Percentiles rank a stretch among this genome's conserved stretches.
Conservation (phyloP, 225 moss, liverwort and hornwort genomes). For the Thuidium tamariscinum region DNA sequence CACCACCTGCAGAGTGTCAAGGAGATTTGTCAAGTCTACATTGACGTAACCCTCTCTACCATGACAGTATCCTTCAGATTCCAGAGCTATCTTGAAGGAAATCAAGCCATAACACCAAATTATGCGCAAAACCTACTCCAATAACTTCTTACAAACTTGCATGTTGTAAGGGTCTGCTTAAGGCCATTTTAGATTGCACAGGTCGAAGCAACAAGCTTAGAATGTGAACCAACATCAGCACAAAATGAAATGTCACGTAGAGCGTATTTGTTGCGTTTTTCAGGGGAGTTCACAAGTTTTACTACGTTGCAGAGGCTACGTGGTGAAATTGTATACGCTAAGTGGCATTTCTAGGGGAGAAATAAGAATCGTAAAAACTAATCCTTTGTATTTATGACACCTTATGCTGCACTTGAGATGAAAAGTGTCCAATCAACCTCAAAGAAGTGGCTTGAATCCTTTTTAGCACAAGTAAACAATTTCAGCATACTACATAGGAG, state of each 20-base stretch:
- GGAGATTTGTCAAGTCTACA: background rate
- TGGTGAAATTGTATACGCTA: background rate
- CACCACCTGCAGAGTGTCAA: constrained; percentile 45
- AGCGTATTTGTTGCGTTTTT: background rate
- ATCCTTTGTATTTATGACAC: background rate
- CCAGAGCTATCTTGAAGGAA: background rate
- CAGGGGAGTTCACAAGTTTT: background rate
- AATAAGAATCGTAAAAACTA: background rate
- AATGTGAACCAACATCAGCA: background rate
- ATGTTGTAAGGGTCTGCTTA: background rate
- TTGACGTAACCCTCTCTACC: background rate
- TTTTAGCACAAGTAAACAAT: background rate
- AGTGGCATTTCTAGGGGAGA: background rate
- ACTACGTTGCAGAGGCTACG: background rate
- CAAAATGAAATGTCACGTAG: background rate
- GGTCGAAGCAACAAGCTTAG: background rate
- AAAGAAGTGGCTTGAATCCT: background rate
- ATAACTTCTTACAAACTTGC: background rate
- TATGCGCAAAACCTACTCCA: background rate
- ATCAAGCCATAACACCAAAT: background rate
- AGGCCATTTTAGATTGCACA: background rate
- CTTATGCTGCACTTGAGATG: background rate
- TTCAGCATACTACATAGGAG: background rate
- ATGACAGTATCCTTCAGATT: background rate
- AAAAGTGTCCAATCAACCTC: background rate